These are phyloP conservation scores for Colletotrichum musae DNA, from an alignment of 2,329 filamentous ascomycete species.

Conservation along the genomic window DNA sequence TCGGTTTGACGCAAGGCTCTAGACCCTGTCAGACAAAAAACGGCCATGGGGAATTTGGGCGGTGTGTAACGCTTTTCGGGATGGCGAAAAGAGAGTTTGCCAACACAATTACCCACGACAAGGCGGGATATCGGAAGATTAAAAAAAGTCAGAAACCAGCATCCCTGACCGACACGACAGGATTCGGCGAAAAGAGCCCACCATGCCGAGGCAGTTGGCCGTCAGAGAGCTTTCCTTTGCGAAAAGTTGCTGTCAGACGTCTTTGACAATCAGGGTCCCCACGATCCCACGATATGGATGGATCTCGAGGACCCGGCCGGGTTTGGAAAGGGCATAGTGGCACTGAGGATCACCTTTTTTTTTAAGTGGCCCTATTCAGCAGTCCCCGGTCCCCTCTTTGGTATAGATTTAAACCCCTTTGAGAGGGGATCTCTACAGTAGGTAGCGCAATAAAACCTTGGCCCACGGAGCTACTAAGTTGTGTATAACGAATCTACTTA, in stretches of 20 bases:
- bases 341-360: slow-evolving; percentile 13
- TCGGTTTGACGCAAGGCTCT: not conserved
- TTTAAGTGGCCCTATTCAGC: too few relatives aligned
- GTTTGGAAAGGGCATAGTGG: slow-evolving; percentile 29
- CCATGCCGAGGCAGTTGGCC: slow-evolving; percentile 1
- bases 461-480: too few relatives aligned
- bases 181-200: slow-evolving; percentile 6
- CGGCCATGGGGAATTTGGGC: slow-evolving; percentile 8
- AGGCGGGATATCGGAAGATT: slow-evolving; percentile 6
- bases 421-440: too few relatives aligned
- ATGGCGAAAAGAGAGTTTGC: not conserved
- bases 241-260: slow-evolving; percentile 19
- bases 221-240: not conserved
- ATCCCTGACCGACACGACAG: not conserved
- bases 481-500: too few relatives aligned
- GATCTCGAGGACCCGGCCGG: slow-evolving; percentile 15
- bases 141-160: not conserved
- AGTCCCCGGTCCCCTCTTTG: too few relatives aligned
- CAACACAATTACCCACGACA: not conserved
- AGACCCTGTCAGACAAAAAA: not conserved
- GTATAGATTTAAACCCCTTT: too few relatives aligned
- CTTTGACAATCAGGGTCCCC: slow-evolving; percentile 32
- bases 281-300: slow-evolving; percentile 34
- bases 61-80: slow-evolving; percentile 1
- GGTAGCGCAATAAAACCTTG: too few relatives aligned